Conservation (phyloP, 495 filamentous ascomycete species). For the Thermothielavioides terrestris region DNA sequence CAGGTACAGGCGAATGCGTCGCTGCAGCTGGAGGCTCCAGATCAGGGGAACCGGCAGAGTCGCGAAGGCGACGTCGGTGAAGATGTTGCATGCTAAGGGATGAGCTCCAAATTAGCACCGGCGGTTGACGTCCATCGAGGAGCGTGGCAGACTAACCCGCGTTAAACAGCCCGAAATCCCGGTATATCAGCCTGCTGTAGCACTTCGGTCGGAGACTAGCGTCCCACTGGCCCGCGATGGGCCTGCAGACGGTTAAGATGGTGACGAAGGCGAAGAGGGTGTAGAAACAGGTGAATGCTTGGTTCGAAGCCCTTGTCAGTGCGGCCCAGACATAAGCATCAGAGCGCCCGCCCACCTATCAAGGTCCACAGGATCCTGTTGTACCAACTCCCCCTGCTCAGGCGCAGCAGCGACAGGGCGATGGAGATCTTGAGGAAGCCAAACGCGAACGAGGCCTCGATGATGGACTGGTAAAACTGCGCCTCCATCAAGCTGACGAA, state of each 20-base stretch:
- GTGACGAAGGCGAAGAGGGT: conserved; percentile 28
- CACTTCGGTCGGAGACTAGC: conserved; percentile 16
- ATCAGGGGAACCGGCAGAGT: conserved; percentile 37
- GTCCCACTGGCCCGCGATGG: conserved; percentile 31
- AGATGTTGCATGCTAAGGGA: conserved; percentile 33
- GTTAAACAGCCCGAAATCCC: conserved; percentile 32
- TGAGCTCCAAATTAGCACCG: not conserved
- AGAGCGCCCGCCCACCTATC: conserved; percentile 12
- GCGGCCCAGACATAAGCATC: not conserved
- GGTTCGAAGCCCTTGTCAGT: not conserved
- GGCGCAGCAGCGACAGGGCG: conserved; percentile 24
- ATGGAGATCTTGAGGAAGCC: conserved; percentile 41
- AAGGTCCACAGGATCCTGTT: conserved; percentile 18
- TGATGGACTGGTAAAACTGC: conserved; percentile 33
- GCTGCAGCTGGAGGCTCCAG: conserved; percentile 37
- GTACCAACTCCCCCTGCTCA: conserved; percentile 22
- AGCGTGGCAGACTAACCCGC: conserved; percentile 16
- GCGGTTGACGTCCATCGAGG: not conserved
- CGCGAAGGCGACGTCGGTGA: conserved; percentile 41
- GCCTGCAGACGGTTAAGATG: conserved; percentile 29
- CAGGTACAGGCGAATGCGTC: conserved; percentile 31
- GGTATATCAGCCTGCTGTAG: conserved; percentile 26
- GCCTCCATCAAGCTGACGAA: conserved; percentile 29
- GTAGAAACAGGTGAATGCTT: conserved; percentile 30
- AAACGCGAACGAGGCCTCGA: conserved; percentile 33